phyloP scores from a whole-genome alignment of 1,284 basidiomycete species.

The Ustilago trichophora region DNA sequence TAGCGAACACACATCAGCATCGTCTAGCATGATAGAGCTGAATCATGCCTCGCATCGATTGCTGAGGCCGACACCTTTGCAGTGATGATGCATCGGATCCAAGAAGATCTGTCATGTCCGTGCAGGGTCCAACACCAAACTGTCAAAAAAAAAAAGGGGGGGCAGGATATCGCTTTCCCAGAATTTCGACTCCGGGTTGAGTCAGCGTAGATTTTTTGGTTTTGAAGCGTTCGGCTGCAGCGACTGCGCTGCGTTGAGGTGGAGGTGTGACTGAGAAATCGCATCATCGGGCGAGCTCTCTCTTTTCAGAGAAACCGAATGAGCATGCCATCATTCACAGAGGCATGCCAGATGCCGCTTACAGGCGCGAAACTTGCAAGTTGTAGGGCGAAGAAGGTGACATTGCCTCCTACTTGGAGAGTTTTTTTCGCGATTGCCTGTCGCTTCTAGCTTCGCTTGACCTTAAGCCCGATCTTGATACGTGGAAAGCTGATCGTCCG shows the following conservation, averaged over 20 bases:
- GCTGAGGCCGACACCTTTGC: neutral
- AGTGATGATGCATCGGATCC: slow-evolving; percentile 1
- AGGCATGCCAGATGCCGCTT: no score
- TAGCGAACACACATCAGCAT: no score
- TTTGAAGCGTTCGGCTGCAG: neutral
- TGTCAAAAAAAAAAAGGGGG: neutral
- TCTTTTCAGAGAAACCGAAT: no score
- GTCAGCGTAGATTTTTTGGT: slow-evolving; percentile 12
- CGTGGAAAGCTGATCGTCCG: no score
- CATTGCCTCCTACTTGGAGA: no score
- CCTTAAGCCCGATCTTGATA: neutral
- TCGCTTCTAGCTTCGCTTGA: neutral
- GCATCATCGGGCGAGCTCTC: slow-evolving; percentile 6
- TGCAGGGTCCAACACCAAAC: slow-evolving; percentile 1
- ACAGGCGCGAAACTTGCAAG: no score
- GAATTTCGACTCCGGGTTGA: slow-evolving; percentile 4
- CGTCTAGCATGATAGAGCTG: no score
- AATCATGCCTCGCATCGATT: neutral
- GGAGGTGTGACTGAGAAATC: slow-evolving; percentile 27
- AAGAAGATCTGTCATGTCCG: neutral
- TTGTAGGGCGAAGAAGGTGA: no score
- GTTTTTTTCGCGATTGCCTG: no score
- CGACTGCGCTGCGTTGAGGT: neutral
- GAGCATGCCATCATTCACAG: no score
- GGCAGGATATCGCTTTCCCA: neutral